phyloP scores from a whole-genome alignment of 768 basidiomycete genomes.

The Lentinula boryana region DNA sequence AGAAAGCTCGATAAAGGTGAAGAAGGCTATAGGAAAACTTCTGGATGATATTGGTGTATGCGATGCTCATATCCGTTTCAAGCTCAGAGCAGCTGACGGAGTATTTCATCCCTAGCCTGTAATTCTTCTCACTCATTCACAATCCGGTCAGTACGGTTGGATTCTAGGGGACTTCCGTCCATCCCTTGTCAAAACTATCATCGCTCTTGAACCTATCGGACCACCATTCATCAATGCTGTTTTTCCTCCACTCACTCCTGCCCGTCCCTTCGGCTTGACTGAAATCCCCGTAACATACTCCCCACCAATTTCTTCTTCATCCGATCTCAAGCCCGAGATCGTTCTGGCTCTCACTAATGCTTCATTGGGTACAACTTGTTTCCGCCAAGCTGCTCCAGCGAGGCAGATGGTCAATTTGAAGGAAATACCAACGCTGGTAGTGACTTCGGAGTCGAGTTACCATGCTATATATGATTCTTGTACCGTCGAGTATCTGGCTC shows the following conservation, averaged over 20 bases:
- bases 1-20: slow-evolving; percentile 21
- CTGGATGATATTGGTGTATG: slow-evolving; percentile 32
- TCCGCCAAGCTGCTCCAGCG: slow-evolving; percentile 25
- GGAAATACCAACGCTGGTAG: slow-evolving; percentile 26
- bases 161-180: slow-evolving; percentile 29
- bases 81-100: not conserved
- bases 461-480: slow-evolving; percentile 30
- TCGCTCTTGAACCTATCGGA: slow-evolving; percentile 30
- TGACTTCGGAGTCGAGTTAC: slow-evolving; percentile 31
- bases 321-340: slow-evolving; percentile 19
- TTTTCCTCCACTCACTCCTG: slow-evolving; percentile 20
- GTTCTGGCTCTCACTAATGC: slow-evolving; percentile 12
- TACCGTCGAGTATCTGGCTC: slow-evolving; percentile 24
- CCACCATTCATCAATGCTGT: slow-evolving; percentile 27
- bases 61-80: not conserved
- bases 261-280: slow-evolving; percentile 27
- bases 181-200: slow-evolving; percentile 25
- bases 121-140: slow-evolving; percentile 30
- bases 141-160: slow-evolving; percentile 30
- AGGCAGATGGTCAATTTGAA: slow-evolving; percentile 23
- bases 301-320: slow-evolving; percentile 23
- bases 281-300: slow-evolving; percentile 27
- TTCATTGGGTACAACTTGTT: slow-evolving; percentile 17
- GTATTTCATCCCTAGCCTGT: slow-evolving; percentile 18
- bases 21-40: slow-evolving; percentile 23